A percentile compares a stretch with the other conserved stretches of the same genome.
phyloP scores from a whole-genome alignment of 768 basidiomycete genomes.

The Russula dissimulans region DNA sequence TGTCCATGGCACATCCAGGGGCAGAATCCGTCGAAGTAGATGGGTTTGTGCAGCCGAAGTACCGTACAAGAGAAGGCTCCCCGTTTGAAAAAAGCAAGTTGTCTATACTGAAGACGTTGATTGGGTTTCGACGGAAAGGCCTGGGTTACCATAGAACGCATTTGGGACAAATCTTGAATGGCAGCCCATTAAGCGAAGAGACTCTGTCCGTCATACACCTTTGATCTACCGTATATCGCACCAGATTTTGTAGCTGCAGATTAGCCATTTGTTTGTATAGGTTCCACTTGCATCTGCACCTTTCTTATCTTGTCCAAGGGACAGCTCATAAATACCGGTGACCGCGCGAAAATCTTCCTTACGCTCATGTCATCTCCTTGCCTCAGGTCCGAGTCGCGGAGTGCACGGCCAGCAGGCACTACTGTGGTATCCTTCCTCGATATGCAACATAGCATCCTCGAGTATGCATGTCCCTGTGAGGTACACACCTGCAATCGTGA shows the following conservation, averaged over 20 bases:
- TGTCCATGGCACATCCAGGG: constrained; percentile 9
- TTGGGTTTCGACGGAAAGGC: constrained; percentile 5
- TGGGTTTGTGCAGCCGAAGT: constrained; percentile 1
- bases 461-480: no score
- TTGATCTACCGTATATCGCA: background rate
- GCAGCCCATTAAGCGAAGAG: background rate
- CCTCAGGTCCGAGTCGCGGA: no score
- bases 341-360: no score
- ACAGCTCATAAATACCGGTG: no score
- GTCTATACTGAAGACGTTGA: background rate
- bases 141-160: background rate
- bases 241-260: background rate
- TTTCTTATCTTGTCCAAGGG: no score
- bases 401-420: no score
- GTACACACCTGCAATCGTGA: no score
- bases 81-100: constrained; percentile 1
- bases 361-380: no score
- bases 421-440: no score
- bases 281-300: no score
- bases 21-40: background rate
- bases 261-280: background rate
- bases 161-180: constrained; percentile 7
- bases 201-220: background rate
- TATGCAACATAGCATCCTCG: no score
- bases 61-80: background rate